Percentiles rank a stretch among this genome's conserved stretches.
Conservation (phyloP, 495 filamentous ascomycete species). For the Aspergillus taichungensis region DNA sequence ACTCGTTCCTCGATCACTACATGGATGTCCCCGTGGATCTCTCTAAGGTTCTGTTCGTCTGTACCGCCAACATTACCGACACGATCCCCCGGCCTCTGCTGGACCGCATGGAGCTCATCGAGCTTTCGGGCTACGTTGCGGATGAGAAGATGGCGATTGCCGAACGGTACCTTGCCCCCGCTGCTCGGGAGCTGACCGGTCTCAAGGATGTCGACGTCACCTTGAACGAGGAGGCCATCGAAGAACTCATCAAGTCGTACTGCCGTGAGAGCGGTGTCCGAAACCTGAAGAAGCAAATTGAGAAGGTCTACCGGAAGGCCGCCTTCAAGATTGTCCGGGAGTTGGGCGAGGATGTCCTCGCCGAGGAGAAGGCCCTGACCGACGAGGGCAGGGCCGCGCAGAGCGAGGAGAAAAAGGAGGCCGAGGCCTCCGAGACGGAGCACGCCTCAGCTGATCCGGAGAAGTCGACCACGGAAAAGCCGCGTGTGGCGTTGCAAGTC, state of each 20-base stretch:
- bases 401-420: constrained; percentile 57
- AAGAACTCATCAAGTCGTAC: constrained; percentile 97
- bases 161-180: constrained; percentile 81
- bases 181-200: constrained; percentile 83
- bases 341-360: constrained; percentile 74
- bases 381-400: constrained; percentile 79
- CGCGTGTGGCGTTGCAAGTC: constrained; percentile 72
- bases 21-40: constrained; percentile 98
- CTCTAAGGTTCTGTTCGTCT: constrained; percentile 97
- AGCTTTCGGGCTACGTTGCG: constrained; percentile 92
- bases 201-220: constrained; percentile 83
- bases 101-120: constrained; percentile 97
- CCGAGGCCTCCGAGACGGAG: constrained; percentile 44
- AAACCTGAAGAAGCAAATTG: constrained; percentile 98
- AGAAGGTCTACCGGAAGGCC: constrained; percentile 97
- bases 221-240: constrained; percentile 76
- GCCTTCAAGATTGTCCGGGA: constrained; percentile 96
- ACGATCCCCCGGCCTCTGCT: constrained; percentile 92
- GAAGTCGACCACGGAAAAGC: constrained; percentile 63
- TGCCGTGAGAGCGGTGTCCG: constrained; percentile 95
- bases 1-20: constrained; percentile 95
- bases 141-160: constrained; percentile 99
- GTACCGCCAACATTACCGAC: constrained; percentile 98
- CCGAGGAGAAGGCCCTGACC: constrained; percentile 77
- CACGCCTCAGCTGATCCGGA: constrained; percentile 51